Evolutionary conservation across 495 filamentous ascomycete genomes (phyloP).

Genomic region (Cryomyces minteri): DNA sequence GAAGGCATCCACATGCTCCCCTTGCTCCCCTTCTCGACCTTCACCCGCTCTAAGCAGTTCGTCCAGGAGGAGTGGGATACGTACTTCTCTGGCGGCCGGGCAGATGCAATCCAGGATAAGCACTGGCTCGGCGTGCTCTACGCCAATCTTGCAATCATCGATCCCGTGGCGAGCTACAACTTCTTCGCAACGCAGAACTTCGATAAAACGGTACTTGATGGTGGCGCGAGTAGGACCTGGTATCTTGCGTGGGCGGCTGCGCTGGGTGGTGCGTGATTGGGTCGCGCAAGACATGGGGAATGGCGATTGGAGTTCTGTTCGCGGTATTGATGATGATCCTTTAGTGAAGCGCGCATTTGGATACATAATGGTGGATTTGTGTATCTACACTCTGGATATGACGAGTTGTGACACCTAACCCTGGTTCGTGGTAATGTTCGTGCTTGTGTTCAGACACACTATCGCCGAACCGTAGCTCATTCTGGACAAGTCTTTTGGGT

Average conservation of each 20-base stretch:
- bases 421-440: no score
- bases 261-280: neutral
- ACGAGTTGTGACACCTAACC: no score
- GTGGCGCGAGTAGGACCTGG: constrained; percentile 75
- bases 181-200: constrained; percentile 58
- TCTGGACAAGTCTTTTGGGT: no score
- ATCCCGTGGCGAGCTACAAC: constrained; percentile 48
- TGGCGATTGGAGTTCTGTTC: no score
- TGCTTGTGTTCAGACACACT: no score
- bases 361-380: no score
- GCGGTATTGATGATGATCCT: no score
- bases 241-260: constrained; percentile 67
- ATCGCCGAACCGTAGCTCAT: no score
- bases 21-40: constrained; percentile 49
- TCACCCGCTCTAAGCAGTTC: constrained; percentile 46
- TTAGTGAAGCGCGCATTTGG: no score
- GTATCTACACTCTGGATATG: no score
- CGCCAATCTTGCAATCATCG: constrained; percentile 61
- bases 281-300: no score
- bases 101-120: constrained; percentile 24
- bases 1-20: constrained; percentile 97
- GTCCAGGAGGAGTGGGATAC: constrained; percentile 72
- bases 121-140: constrained; percentile 80
- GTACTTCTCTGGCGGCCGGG: constrained; percentile 48
- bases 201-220: constrained; percentile 57